Base-by-base conservation (phyloP, 441 rosid species). In the Iberis amara region DNA sequence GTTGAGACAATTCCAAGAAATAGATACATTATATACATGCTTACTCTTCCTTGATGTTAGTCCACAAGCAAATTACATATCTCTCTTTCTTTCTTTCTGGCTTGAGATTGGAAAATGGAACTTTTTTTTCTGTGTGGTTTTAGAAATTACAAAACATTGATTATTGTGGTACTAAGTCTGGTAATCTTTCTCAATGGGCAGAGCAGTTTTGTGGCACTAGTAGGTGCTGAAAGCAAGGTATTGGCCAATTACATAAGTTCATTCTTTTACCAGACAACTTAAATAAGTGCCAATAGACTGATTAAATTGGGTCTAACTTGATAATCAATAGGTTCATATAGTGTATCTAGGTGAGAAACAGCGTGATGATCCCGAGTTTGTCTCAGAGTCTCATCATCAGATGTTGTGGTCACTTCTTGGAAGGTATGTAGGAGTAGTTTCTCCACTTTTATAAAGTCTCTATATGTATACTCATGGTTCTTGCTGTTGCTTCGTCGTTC, bases 321-420 rank as follows among this genome's bases (percentile, higher is more conserved):
- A 39, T 8, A 11, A 32, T 31, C 32, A 50, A 30, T 44, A 57
- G 69, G 64, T 64, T 57, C 63, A 64, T 15, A 49, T 64, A 42
- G 64, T 64, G 18, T 64, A 64, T 51, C 11, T 64, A 12, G 54
- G 69, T 10, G 59, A 50, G 58, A 57, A 37, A 7, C 53, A 57
- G 8, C 63, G 56, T 27, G 58, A 64, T 64, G 68, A 64, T 37
- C 63, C 63, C 0, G 8, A 49, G 1, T 18, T 37, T 15, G 57
- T 64, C 21, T 57, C 69, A 0, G 11, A 57, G 7, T 50, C 59
- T 43, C 69, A 64, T 8, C 63, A 57, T 43, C 52, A 23, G 23
- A 64, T 64, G 47, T 30, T 64, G 3, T 28, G 47, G 46, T 57
- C 69, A 36, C 53, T 64, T 64, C 53, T 64, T 57, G 69, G 69